Percentiles rank a stretch among this genome's conserved stretches.
Evolutionary conservation across 345 rosid species (phyloP).

Genomic region (Hypericum androsaemum): DNA sequence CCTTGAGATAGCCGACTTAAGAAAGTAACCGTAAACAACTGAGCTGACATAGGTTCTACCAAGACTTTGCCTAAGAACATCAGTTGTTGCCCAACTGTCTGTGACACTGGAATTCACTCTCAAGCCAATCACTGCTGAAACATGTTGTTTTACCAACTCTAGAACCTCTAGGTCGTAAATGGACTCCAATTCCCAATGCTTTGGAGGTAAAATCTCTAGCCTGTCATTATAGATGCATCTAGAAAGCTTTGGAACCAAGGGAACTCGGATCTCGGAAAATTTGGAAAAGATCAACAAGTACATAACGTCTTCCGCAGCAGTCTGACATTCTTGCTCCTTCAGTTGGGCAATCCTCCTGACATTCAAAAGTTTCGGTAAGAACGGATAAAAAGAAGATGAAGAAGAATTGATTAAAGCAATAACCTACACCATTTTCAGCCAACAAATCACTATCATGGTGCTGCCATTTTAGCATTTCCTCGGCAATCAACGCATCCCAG

Average conservation of each 20-base stretch:
- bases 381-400: slow-evolving; percentile 7
- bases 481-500: no score
- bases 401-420: not conserved
- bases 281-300: slow-evolving; percentile 70
- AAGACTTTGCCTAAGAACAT: slow-evolving; percentile 43
- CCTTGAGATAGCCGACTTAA: slow-evolving; percentile 70
- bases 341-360: slow-evolving; percentile 72
- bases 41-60: slow-evolving; percentile 53
- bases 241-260: slow-evolving; percentile 77
- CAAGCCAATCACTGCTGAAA: slow-evolving; percentile 60
- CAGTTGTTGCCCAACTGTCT: slow-evolving; percentile 77
- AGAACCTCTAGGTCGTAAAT: slow-evolving; percentile 56
- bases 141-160: slow-evolving; percentile 68
- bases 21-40: slow-evolving; percentile 70
- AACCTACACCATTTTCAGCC: no score
- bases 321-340: slow-evolving; percentile 53
- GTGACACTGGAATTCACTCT: slow-evolving; percentile 63
- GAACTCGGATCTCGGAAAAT: slow-evolving; percentile 78
- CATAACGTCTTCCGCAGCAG: slow-evolving; percentile 81
- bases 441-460: no score
- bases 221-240: slow-evolving; percentile 71
- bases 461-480: no score
- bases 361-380: slow-evolving; percentile 10
- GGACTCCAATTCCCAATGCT: slow-evolving; percentile 91
- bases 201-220: slow-evolving; percentile 81